These are phyloP conservation scores for Lepidopterella palustris DNA, from an alignment of 495 filamentous ascomycete species.

Conservation along the genomic window DNA sequence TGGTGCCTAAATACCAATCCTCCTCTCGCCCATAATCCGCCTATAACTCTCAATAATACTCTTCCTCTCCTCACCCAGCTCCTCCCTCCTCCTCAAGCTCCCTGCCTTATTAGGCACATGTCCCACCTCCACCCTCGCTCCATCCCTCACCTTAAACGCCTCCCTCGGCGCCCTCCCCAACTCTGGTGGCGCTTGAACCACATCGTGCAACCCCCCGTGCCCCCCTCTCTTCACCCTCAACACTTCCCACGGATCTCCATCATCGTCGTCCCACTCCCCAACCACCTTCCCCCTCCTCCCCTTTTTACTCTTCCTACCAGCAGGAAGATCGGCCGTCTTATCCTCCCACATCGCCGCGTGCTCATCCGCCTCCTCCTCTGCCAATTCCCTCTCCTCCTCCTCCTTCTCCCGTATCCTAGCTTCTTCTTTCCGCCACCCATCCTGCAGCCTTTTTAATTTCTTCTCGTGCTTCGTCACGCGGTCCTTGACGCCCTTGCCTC, in stretches of 20 bases:
- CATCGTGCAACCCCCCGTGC: conserved; percentile 63
- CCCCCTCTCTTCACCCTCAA: conserved; percentile 49
- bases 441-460: conserved; percentile 72
- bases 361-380: conserved; percentile 60
- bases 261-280: conserved; percentile 41
- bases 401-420: conserved; percentile 47
- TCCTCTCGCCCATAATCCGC: conserved; percentile 64
- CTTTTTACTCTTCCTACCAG: conserved; percentile 47
- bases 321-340: conserved; percentile 44
- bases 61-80: conserved; percentile 66
- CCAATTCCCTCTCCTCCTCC: conserved; percentile 55
- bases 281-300: conserved; percentile 37
- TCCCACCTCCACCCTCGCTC: conserved; percentile 63
- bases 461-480: conserved; percentile 70
- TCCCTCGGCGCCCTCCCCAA: conserved; percentile 57
- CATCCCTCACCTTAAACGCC: conserved; percentile 61
- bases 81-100: conserved; percentile 74
- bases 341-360: conserved; percentile 42
- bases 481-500: conserved; percentile 46
- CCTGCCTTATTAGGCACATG: conserved; percentile 71
- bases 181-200: conserved; percentile 73
- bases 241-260: conserved; percentile 77
- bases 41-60: conserved; percentile 78
- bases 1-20: conserved; percentile 34
- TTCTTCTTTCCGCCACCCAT: conserved; percentile 71